These are phyloP conservation scores for Oryza brachyantha DNA, from an alignment of 176 grass and related monocot species.

Conservation along the genomic window DNA sequence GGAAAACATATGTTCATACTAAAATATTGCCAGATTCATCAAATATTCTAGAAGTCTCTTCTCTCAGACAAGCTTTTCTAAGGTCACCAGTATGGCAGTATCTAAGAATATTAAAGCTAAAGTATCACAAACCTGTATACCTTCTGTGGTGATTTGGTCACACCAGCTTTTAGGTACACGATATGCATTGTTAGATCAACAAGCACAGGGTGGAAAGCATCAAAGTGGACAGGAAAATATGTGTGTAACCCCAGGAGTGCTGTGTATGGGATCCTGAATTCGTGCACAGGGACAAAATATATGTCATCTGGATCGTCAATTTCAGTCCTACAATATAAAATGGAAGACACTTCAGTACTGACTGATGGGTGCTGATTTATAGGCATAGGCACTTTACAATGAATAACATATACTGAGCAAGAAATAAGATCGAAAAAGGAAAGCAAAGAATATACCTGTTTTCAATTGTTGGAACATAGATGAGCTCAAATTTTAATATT, in stretches of 20 bases:
- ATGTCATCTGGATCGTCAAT: conserved; percentile 51
- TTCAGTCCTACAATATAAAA: conserved; percentile 60
- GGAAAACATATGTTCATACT: too few species aligned
- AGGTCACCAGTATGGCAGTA: neutral
- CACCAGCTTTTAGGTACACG: conserved; percentile 71
- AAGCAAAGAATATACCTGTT: conserved; percentile 23
- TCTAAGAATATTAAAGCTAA: conserved; percentile 35
- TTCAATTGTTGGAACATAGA: conserved; percentile 58
- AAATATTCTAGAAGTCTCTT: neutral
- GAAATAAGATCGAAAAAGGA: conserved; percentile 1
- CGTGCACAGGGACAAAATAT: conserved; percentile 62
- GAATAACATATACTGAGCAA: neutral
- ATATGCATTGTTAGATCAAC: conserved; percentile 87
- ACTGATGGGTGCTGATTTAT: conserved; percentile 13
- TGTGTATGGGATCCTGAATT: conserved; percentile 88
- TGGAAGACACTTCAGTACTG: conserved; percentile 27
- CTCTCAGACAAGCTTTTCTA: neutral
- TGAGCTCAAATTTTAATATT: conserved; percentile 92
- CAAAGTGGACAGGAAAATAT: conserved; percentile 94
- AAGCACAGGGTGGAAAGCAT: conserved; percentile 76
- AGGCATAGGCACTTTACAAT: neutral
- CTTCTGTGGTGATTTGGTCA: conserved; percentile 57
- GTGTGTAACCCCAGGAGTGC: conserved; percentile 83
- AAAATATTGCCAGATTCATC: neutral
- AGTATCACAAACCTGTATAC: conserved; percentile 82